Evolutionary conservation across 768 basidiomycete genomes (phyloP), one percentile per base, ranked within the genome.

Genomic region (Artomyces pyxidatus): DNA sequence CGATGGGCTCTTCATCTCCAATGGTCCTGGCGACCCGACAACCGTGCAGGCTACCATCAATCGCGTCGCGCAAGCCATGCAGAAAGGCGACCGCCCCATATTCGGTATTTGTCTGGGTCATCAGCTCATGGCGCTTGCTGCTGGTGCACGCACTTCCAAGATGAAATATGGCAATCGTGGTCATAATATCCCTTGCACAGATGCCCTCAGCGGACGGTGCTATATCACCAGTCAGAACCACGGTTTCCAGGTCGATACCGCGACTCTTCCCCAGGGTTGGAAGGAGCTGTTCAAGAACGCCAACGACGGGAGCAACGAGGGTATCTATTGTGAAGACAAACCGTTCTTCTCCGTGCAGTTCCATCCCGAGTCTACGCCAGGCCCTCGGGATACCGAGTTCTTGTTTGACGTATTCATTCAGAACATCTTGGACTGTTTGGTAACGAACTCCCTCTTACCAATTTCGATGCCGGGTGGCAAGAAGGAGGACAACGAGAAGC

Each of bases 101-200:
- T 99, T 98, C 60, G 96, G 96, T 63, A 99, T 99, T 62, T 98
- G 96, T 71, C 81, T 99, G 30, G 96, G 96, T 30, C 95, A 99
- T 66, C 96, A 99, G 70, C 76, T 99, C 28, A 78, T 99, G 59
- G 93, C 94, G 6, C 79, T 97, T 52, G 96, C 96, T 26, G 85
- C 89, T 1, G 96, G 96, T 28, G 95, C 92, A 5, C 78, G 75
- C 53, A 98, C 96, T 5, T 90, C 89, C 30, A 99, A 99, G 70
- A 98, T 99, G 93, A 97, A 97, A 72, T 98, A 98, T 65, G 96
- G 96, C 32, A 99, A 99, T 62, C 90, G 96, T 55, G 96, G 96
- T 4, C 93, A 97, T 65, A 99, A 99, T 67, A 91, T 99, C 62
- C 96, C 96, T 3, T 98, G 95, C 65, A 98, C 90, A 16, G 90